Conservation (phyloP, 208 protist genomes). For the Tritrichomonas foetus region DNA sequence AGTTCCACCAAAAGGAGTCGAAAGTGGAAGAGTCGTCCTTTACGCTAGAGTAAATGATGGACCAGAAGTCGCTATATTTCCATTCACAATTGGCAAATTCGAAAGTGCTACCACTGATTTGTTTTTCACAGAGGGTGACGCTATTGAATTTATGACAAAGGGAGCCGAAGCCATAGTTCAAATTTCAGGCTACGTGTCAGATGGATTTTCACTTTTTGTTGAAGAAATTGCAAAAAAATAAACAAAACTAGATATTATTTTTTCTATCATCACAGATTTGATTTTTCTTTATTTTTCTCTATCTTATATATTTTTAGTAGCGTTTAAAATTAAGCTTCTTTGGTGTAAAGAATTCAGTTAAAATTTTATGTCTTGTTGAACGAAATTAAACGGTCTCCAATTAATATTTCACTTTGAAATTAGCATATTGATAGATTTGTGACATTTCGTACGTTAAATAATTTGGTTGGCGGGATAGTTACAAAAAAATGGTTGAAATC, state of each 20-base stretch:
- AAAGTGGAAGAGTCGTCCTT: background rate
- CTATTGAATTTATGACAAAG: background rate
- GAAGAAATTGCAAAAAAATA: background rate
- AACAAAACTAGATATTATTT: too few relatives aligned
- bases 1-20: background rate
- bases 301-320: background rate
- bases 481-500: constrained; percentile 19
- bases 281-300: too few relatives aligned
- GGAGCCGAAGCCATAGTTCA: background rate
- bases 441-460: background rate
- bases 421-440: background rate
- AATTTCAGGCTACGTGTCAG: background rate
- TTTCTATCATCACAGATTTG: too few relatives aligned
- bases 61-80: background rate
- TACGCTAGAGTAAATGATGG: background rate
- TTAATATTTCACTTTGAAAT: background rate
- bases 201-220: background rate
- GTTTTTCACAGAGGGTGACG: background rate
- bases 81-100: constrained; percentile 4
- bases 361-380: background rate
- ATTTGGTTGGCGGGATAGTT: background rate
- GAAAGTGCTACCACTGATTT: background rate
- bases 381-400: too few relatives aligned
- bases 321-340: background rate
- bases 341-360: background rate